These are phyloP conservation scores for Populus trichocarpa DNA, from an alignment of 441 rosid species.

Conservation along the genomic window DNA sequence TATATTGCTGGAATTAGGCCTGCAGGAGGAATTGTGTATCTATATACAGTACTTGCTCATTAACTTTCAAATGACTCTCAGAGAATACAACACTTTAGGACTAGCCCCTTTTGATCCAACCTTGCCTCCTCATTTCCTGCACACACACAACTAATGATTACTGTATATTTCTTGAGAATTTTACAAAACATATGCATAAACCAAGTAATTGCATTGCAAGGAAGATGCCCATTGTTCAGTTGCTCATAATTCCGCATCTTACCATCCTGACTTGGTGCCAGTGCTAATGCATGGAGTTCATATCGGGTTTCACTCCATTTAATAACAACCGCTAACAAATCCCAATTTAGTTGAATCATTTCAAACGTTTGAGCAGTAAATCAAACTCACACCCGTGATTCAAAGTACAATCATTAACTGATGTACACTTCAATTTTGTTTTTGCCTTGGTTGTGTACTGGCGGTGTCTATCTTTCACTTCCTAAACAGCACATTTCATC, in stretches of 20 bases:
- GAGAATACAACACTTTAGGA: conserved; percentile 70
- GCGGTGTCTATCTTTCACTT: not conserved
- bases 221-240: not conserved
- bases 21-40: conserved; percentile 19
- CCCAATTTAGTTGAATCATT: not conserved
- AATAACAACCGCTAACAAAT: not conserved
- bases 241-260: not conserved
- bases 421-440: not conserved
- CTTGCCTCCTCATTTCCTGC: conserved; percentile 87
- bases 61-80: conserved; percentile 30
- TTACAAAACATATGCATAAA: not conserved
- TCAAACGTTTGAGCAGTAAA: not conserved
- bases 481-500: not conserved
- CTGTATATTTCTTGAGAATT: not conserved
- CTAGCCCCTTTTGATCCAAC: conserved; percentile 62
- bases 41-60: conserved; percentile 36
- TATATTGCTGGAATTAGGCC: too few relatives aligned
- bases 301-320: not conserved
- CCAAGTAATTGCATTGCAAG: not conserved
- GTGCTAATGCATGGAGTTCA: not conserved
- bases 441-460: not conserved
- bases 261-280: not conserved
- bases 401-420: not conserved
- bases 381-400: not conserved
- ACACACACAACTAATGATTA: conserved; percentile 12